Base-by-base conservation (phyloP, 768 basidiomycete species). In the Saitozyma sp. region DNA sequence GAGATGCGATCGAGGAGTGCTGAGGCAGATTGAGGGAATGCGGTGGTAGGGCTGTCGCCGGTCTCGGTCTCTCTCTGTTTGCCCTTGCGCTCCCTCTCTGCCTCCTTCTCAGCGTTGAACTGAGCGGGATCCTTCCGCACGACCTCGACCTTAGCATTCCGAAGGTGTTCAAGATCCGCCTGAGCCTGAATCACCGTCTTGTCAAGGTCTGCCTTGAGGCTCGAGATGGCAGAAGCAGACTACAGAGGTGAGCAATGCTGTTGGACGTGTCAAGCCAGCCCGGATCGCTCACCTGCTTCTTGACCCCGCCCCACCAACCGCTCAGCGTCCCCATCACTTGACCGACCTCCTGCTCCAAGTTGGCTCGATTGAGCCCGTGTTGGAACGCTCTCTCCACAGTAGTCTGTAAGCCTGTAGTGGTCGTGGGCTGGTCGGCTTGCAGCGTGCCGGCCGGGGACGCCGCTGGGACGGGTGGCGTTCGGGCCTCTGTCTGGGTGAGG, bases 261-360 rank as follows among this genome's bases (percentile, higher is more conserved):
- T 29, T 29, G 29, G 29, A 9, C 39, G 45, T 3, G 55, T 56
- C 54, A 63, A 45, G 14, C 14, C 19, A n/a, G 45, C 40, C 54
- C 45, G 10, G 40, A 64, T 41, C 59, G 72, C 86, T 66, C 69
- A 87, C 92, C 87, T 93, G 92, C 78, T 89, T 90, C 82, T 87
- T 86, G 74, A 94, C 89, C 39, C 91, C 89, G 50, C 91, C 91
- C 93, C 93, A 96, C 78, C 78, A 79, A 40, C 66, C 67, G 16
- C 62, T 75, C 45, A 95, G 82, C 71, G 91, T 88, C n/a, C 90
- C 90, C 48, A 94, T 86, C 20, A 92, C 92, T 71, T 95, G 88
- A 1, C 84, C 84, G 13, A 96, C 90, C 78, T 96, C 92, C 72
- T 94, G 89, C 72, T 94, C 88, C 50, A 96, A 57, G 20, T 63